Base-by-base conservation (phyloP, 306 rosid genomes). In the Cicer yamashitae region DNA sequence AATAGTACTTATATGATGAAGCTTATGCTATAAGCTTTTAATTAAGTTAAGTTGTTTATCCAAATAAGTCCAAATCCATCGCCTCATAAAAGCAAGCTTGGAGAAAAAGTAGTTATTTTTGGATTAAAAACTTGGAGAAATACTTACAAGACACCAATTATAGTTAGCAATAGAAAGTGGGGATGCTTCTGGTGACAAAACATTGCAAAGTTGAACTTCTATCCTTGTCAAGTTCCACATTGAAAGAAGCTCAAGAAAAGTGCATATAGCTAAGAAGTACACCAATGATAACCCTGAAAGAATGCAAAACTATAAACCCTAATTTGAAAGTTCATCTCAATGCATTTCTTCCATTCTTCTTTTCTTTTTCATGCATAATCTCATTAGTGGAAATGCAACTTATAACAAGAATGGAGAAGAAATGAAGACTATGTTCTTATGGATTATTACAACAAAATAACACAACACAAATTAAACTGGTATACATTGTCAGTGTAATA, bases 201-300 rank as follows among this genome's bases (percentile, higher is more conserved):
- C 71, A 77, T 96, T 92, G 92, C 99, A 96, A 44, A 96, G 87
- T 48, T 77, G 90, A 84, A 96, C 99, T 87, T 96, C 99, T 46
- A 96, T 75, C 88, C 97, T 85, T 60, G 99, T 96, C 89, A 96
- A 86, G 86, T 92, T 96, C 99, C 99, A 89, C 99, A 96, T 96
- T 52, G 99, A 96, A 51, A 92, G 77, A 70, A 96, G 98, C 77
- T 90, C 90, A 8, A 88, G 53, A 18, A 87, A 10, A 77, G 99
- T 92, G 89, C 99, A 89, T 37, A 25, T 41, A 37, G 84, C 90
- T 22, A 86, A 87, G 68, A 82, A 51, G 78, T 78, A 59, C 67
- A 81, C 97, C 87, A 89, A 75, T 65, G 59, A 67, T 86, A 96
- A 79, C 77, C 99, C 99, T 96, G 87, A 67, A 70, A 7, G 82